Base-by-base conservation (phyloP, 2,329 filamentous ascomycete genomes). In the Diaporthe humulicola region DNA sequence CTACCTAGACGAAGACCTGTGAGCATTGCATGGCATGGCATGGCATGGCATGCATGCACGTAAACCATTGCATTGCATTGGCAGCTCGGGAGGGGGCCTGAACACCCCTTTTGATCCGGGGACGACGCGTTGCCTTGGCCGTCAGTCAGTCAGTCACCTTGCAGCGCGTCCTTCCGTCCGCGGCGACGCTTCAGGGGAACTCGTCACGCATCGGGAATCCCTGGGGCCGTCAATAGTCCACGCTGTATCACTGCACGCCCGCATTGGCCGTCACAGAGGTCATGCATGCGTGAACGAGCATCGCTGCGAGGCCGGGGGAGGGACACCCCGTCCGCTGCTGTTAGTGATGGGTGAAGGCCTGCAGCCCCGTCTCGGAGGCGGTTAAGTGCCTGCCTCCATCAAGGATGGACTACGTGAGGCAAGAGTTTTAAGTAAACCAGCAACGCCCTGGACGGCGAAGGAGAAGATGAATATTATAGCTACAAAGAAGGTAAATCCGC, bases 401-500 rank as follows among this genome's bases (percentile, higher is more conserved):
- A n/a, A 36, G 9, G 30, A 42, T 48, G 42, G 4, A 48, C 45
- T 33, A 15, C 19, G 19, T 38, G 38, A 38, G 45, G 22, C 22
- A 36, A 25, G 22, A 15, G n/a, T 5, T n/a, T n/a, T n/a, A n/a
- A n/a, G n/a, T 8, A 36, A 12, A 69, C n/a, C 48, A 69, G 64
- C 40, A 52, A 54, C 33, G 64, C 64, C n/a, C 45, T 25, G 22
- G 15, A n/a, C 9, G 64, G 64, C 64, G 64, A 69, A 40, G 56
- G 30, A 70, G 33, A 67, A 54, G 38, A 54, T n/a, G 64, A 69
- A 28, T 17, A 76, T 69, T 69, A 69, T 54, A 69, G 64, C 45
- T 69, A 69, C 64, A 69, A 57, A 69, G 64, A 69, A 54, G 33
- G 64, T 54, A 40, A 40, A 69, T 9, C 33, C 22, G 33, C 36